Evolutionary conservation across 2,329 filamentous ascomycete species (phyloP), one percentile per base, ranked within the genome.

Genomic region (Exophiala spinifera): DNA sequence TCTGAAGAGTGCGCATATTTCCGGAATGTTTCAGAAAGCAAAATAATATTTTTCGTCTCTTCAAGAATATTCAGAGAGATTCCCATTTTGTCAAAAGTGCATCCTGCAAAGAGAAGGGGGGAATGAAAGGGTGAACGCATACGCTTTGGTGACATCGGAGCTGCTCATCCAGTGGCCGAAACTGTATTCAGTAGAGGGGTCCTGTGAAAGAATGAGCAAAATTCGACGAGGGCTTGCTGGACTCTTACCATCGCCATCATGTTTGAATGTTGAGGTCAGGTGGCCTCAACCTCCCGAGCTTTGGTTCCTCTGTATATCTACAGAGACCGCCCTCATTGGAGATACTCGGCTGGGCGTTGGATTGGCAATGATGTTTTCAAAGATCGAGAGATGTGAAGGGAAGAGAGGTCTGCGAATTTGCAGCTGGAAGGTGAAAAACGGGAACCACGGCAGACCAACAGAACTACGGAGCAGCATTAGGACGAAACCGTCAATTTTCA

Each of bases 41-140:
- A 87, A 84, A 88, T 85, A 89, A 86, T 79, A 76, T 34, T 79
- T 73, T 34, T 79, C 73, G 85, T 90, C 85, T 99, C 94, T 87
- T 89, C 94, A 99, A 81, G 74, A 65, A 63, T 72, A 76, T 89
- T 97, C 89, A 88, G 94, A 99, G 95, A 99, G 94, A 99, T 99
- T 99, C 94, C 94, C 94, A 99, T 84, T 82, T 96, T 95, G 86
- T 89, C 86, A 85, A 80, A 76, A 76, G 80, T 78, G 69, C 82
- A 89, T 95, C 91, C 95, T 95, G 19, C 23, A 31, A 31, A 13
- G 23, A 14, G 7, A 79, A 78, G 65, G 76, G 67, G 65, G 67
- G 70, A 64, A 67, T 67, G 66, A 62, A 66, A 23, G 50, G 52
- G 49, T 52, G 17, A 15, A 28, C 37, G 55, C 86, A 75, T 85